Conservation (phyloP, 2,329 filamentous ascomycete species). For the Pyricularia pennisetigena region DNA sequence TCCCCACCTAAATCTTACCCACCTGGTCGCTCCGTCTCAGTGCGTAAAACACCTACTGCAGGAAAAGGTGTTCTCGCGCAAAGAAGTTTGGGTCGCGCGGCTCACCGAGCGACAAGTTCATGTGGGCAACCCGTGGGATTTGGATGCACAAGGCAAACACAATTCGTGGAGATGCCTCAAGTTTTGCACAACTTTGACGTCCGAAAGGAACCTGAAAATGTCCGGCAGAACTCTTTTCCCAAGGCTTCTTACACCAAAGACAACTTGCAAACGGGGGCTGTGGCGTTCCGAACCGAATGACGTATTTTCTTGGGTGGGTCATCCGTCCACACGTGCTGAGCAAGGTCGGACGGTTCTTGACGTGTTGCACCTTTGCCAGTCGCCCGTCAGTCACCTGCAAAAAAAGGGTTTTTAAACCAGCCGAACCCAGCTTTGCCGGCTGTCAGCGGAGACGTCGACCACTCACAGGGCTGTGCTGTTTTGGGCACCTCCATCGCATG, state of each 20-base stretch:
- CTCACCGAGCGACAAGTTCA: neutral
- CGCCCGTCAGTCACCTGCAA: neutral
- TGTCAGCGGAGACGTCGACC: neutral
- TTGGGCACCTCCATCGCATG: neutral
- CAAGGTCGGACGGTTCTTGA: neutral
- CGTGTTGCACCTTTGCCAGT: neutral
- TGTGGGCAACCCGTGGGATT: neutral
- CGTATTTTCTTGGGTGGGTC: neutral
- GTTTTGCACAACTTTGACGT: neutral
- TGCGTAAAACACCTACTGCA: neutral
- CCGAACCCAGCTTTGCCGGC: neutral
- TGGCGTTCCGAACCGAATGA: neutral
- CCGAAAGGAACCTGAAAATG: neutral
- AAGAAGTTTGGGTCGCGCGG: neutral
- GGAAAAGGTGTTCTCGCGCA: neutral
- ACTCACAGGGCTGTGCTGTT: neutral
- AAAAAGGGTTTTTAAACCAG: neutral
- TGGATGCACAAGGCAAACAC: neutral
- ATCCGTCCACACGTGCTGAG: neutral
- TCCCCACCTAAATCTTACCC: neutral
- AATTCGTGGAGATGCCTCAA: neutral
- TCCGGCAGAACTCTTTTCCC: neutral
- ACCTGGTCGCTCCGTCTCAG: neutral
- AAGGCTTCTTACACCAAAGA: neutral
- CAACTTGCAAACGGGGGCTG: neutral